Base-by-base conservation (phyloP, 495 filamentous ascomycete genomes). In the Cryomyces minteri region DNA sequence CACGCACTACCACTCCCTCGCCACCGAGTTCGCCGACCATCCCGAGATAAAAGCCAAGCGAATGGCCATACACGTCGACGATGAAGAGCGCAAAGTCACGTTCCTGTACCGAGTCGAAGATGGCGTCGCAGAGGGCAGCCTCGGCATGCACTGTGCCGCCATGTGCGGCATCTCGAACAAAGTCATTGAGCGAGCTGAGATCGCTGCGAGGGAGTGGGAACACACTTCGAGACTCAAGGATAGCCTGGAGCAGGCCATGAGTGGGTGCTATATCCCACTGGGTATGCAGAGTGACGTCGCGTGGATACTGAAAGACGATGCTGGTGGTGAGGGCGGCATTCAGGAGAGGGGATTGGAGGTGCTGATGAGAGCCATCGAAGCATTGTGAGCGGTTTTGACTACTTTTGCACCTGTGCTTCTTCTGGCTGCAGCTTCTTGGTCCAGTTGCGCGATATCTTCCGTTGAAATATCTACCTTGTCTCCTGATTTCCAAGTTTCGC, bases 101-200 rank as follows among this genome's bases (percentile, higher is more conserved):
- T 99, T 96, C 63, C 61, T 99, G 46, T 99, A 99, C 61, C 90
- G 88, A 55, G 71, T 99, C 0, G 92, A 96, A 63, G 73, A 82
- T 18, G 92, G 92, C 6, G 88, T 99, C 36, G 92, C 92, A 4
- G 92, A 96, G 63, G 92, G 92, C 1, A 90, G 83, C 54, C 96
- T 95, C 63, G 92, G 92, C 52, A 99, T 99, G 92, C 92, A 96
- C 60, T 99, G 92, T 58, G 92, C 92, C 2, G 75, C 82, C 33
- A 99, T 96, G 90, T 99, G 92, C 50, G 92, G 92, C 1, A 95
- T 99, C 40, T 70, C 87, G 0, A 67, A 62, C 38, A 78, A 76
- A 54, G 80, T 99, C 31, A 82, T 99, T 39, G 78, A 87, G 57
- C 61, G 79, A 11, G 90, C 92, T 4, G 92, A 96, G 59, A 69